Evolutionary conservation across 176 grass and related monocot species (phyloP), one percentile per base, ranked within the genome.

Genomic region (Aegilops tauschii): DNA sequence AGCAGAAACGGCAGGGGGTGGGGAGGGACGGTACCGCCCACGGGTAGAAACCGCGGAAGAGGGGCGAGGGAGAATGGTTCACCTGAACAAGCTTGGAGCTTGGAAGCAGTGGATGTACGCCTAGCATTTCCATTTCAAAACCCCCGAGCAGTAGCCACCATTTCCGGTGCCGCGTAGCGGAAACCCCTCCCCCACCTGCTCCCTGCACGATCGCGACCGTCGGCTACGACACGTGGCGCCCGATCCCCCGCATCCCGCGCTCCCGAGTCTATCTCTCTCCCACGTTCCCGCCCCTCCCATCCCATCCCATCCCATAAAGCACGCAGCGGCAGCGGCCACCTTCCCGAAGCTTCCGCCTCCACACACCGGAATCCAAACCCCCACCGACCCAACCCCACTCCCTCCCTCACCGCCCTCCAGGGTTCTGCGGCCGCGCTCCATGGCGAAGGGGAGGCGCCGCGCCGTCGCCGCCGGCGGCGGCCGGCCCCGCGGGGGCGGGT

Each of bases 221-320:
- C 40, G 0, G 44, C 0, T 0, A 0, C 0, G 12, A 1, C 13
- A 50, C 42, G 42, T 4, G 42, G 6, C 72, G 13, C 1, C 23
- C 42, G 42, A 50, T 75, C 25, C 23, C 5, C 42, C 0, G 0
- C 72, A 9, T 6, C 72, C 42, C 12, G 39, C 12, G 25, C 7
- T 50, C 4, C 72, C 2, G 42, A 18, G 42, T 16, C 72, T 9
- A 50, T 75, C 72, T 75, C 72, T 2, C 72, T 75, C 72, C 72
- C 72, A 62, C 61, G 61, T 62, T 62, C 72, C 72, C 40, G 34
- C 4, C n/a, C 71, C 36, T 40, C 37, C 37, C 39, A 0, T 37
- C 68, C 42, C 72, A 17, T 76, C 27, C 73, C 73, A 73, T 44
- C 69, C 21, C 69, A 74, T 54, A 54, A 54, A 54, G 50, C 50